Percentiles rank a stretch among this genome's conserved stretches.
phyloP scores from a whole-genome alignment of 179 eudicot species.

The Beta corolliflora region DNA sequence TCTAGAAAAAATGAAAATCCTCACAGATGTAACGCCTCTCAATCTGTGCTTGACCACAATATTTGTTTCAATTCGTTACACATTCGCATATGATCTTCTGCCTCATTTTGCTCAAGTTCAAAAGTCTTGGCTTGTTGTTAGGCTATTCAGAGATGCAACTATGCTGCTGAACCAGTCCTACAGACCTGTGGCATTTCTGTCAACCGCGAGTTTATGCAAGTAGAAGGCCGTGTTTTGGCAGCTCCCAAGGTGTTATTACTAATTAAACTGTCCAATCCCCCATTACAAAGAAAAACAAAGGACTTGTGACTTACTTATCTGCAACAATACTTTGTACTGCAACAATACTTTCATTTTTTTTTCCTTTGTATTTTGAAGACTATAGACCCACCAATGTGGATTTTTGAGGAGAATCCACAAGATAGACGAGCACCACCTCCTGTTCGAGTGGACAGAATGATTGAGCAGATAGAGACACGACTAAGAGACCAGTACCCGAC shows the following conservation, averaged over 20 bases:
- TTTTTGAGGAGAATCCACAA: constrained; percentile 16
- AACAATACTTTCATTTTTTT: neutral
- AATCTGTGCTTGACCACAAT: too few species aligned
- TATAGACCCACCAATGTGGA: neutral
- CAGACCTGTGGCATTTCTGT: constrained; percentile 14
- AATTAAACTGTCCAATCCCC: neutral
- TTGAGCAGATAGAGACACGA: too few species aligned
- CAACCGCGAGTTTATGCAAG: too few species aligned
- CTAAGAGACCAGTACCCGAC: too few species aligned
- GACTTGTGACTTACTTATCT: neutral
- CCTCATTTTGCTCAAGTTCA: neutral
- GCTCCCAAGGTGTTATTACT: constrained; percentile 19
- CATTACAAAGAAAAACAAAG: neutral
- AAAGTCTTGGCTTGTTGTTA: neutral
- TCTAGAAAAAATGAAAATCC: too few species aligned
- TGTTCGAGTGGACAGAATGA: too few species aligned
- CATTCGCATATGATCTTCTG: neutral
- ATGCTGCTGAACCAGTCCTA: constrained; percentile 17
- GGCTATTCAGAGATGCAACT: constrained; percentile 3
- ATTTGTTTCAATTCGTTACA: too few species aligned
- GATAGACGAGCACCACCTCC: too few species aligned
- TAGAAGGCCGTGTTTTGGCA: constrained; percentile 15
- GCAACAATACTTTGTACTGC: too few species aligned
- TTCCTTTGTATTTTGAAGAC: neutral
- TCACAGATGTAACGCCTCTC: too few species aligned